phyloP scores from a whole-genome alignment of 1,284 basidiomycete genomes.

The Volvariella volvacea region DNA sequence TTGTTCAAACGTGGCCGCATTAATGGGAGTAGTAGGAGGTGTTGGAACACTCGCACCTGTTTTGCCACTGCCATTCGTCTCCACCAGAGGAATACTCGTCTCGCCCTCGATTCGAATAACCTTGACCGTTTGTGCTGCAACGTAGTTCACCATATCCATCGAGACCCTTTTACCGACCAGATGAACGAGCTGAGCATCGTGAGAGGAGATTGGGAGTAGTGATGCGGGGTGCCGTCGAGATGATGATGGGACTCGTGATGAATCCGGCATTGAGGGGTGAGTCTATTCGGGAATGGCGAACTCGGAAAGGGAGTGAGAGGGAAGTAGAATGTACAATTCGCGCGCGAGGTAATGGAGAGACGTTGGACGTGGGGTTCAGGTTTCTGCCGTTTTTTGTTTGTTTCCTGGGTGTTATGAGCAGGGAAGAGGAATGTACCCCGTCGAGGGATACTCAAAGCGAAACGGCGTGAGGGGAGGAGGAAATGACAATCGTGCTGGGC shows the following conservation, averaged over 20 bases:
- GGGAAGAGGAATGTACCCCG: neutral
- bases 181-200: conserved; percentile 72
- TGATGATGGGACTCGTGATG: neutral
- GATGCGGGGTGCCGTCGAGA: conserved; percentile 57
- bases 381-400: too few species aligned
- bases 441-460: neutral
- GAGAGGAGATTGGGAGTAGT: conserved; percentile 58
- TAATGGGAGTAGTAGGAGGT: too few species aligned
- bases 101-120: conserved; percentile 57
- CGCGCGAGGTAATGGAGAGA: neutral
- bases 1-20: neutral
- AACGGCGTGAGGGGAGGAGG: too few species aligned
- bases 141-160: conserved; percentile 74
- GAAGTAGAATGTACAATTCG: neutral
- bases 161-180: conserved; percentile 76
- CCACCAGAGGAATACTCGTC: conserved; percentile 10
- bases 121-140: conserved; percentile 60
- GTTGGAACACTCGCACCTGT: too few species aligned
- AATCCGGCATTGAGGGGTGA: neutral
- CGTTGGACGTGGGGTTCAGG: too few species aligned
- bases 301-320: neutral
- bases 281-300: too few species aligned
- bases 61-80: too few species aligned
- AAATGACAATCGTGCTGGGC: too few species aligned
- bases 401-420: too few species aligned